Conservation (phyloP, 176 grass and related monocot species). For the Triticum turgidum region DNA sequence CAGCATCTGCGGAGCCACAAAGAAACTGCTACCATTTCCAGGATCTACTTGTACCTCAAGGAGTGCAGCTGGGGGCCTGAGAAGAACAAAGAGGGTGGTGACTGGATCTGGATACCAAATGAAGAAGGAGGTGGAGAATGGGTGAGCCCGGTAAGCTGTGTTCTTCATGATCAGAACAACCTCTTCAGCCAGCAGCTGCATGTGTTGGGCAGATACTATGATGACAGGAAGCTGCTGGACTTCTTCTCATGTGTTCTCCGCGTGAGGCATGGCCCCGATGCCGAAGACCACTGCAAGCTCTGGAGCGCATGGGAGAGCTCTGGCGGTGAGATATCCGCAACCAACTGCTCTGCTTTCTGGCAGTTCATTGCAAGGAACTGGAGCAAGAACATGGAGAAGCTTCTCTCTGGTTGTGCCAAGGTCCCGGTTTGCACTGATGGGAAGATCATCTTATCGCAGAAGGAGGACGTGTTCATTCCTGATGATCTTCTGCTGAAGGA, state of each 20-base stretch:
- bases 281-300: conserved; percentile 46
- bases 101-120: conserved; percentile 68
- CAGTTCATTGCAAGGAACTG: conserved; percentile 49
- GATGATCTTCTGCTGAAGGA: conserved; percentile 63
- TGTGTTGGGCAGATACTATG: conserved; percentile 61
- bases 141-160: conserved; percentile 44
- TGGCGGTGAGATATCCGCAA: neutral
- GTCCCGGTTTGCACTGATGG: conserved; percentile 38
- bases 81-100: neutral
- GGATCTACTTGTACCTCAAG: conserved; percentile 59
- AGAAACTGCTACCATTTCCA: conserved; percentile 37
- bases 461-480: conserved; percentile 56
- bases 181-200: conserved; percentile 47
- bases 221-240: conserved; percentile 32
- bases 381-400: conserved; percentile 11
- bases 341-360: conserved; percentile 63
- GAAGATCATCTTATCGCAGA: conserved; percentile 41
- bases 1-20: conserved; percentile 43
- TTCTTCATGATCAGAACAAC: conserved; percentile 42
- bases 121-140: conserved; percentile 37
- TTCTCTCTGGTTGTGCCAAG: conserved; percentile 36
- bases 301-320: conserved; percentile 63
- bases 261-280: conserved; percentile 36
- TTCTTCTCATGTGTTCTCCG: conserved; percentile 45
- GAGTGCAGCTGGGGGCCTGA: conserved; percentile 42